Base-by-base conservation (phyloP, 148 eudicot species). In the Drosera capensis region DNA sequence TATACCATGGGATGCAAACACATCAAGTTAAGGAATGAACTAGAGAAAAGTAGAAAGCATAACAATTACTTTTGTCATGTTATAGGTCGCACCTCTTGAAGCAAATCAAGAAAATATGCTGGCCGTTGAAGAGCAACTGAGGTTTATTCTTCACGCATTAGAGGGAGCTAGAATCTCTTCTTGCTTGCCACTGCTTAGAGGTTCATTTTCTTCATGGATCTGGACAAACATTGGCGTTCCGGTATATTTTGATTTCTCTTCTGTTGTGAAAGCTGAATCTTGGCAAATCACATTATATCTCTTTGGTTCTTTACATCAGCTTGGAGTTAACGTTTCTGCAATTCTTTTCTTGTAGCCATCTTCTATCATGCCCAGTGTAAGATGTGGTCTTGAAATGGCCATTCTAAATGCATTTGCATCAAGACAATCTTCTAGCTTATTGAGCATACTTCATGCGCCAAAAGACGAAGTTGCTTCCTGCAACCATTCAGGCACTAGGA, bases 381-480 rank as follows among this genome's bases (percentile, higher is more conserved):
- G 95, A 60, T 92, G 95, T 71, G 99, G 99, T 44, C 57, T 92
- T 40, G 99, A 92, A 70, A 85, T 85, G 95, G 95, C 99, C 28
- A 54, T 79, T 35, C 77, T 92, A 20, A 92, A 82, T 74, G 99
- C 95, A 17, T 66, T 81, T 49, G 95, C 95, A 35, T 70, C 78
- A 22, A 64, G 59, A 23, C 62, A 63, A 36, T 63, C 60, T 9
- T 73, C 86, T 58, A 72, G 68, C 60, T 59, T 92, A 54, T 66
- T 81, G 45, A 62, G 62, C 53, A 17, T 81, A 64, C 78, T 92
- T 40, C 67, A 64, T 40, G 68, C 75, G 17, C 50, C 40, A 43
- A 34, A 59, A 42, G 55, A 56, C 49, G 39, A 46, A 45, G 52
- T 71, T 84, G 99, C 84, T 83, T 48, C 55, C 48, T 41, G 71